Evolutionary conservation across 2,329 filamentous ascomycete genomes (phyloP), one percentile per base, ranked within the genome.

Genomic region (Aspergillus fischeri): DNA sequence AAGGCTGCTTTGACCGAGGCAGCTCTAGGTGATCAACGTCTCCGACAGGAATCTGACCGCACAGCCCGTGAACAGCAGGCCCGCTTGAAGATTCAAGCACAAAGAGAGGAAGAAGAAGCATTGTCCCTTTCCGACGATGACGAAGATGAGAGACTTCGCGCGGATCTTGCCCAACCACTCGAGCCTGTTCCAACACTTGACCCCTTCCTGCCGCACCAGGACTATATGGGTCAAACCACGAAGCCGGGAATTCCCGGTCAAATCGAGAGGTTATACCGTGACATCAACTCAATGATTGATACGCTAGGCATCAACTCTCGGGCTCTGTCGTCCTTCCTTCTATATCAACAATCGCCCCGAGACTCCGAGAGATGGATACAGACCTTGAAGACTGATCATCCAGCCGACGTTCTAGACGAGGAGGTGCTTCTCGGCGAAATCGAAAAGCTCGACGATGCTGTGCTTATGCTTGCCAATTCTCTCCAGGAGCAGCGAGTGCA

Each of bases 221-320:
- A 78, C 55, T 79, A 77, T 55, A 70, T 70, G 29, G 75, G 75
- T 7, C 69, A 76, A 51, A 75, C 74, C 7, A 70, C 69, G 49
- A 79, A 79, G 60, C 77, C 76, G 44, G 79, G 78, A 29, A 74
- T 81, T 55, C 76, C 78, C 1, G 78, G 78, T 7, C 78, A 80
- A 62, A 78, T 81, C 49, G 79, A 81, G 64, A 70, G 74, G 52
- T 65, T 81, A 2, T 81, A 80, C 60, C 76, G 78, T 11, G 79
- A 81, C 57, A 79, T 80, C 60, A 81, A 80, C 72, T 90, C 90
- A 11, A 99, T 97, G 94, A 87, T 99, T 47, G 91, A 97, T 66
- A 93, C 90, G 0, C 78, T 97, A 44, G 93, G 93, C 9, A 82
- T 97, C 51, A 97, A 97, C 70, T 86, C 90, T 5, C 83, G 93